Percentiles rank a stretch among this genome's conserved stretches.
phyloP scores from a whole-genome alignment of 495 filamentous ascomycete species.

The Tetracladium setigerum region DNA sequence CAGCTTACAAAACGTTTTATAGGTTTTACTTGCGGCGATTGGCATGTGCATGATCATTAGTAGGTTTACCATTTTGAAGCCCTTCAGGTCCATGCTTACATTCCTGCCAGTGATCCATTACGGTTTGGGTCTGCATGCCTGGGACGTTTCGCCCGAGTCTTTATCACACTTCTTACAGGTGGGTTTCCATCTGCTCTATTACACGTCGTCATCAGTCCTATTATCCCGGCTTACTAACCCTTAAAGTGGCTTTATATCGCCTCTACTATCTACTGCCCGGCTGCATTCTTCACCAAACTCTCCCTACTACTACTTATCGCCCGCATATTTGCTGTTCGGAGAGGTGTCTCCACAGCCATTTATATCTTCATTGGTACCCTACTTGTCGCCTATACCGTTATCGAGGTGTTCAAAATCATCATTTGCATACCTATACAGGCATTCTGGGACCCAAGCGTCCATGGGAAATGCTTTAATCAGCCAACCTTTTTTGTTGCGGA shows the following conservation, averaged over 20 bases:
- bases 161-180: too few relatives aligned
- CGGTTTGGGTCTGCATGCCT: not conserved
- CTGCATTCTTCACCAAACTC: slow-evolving; percentile 35
- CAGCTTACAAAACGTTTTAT: too few relatives aligned
- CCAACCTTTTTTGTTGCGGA: too few relatives aligned
- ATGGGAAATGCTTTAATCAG: slow-evolving; percentile 29
- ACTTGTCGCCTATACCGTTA: slow-evolving; percentile 30
- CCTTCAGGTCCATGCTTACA: slow-evolving; percentile 15
- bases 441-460: slow-evolving; percentile 27
- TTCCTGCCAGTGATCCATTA: slow-evolving; percentile 5
- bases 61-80: slow-evolving; percentile 5
- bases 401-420: slow-evolving; percentile 27
- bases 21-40: too few relatives aligned
- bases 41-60: too few relatives aligned
- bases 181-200: too few relatives aligned
- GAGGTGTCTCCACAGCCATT: not conserved
- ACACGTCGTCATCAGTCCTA: too few relatives aligned
- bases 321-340: slow-evolving; percentile 40
- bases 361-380: not conserved
- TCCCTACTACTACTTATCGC: slow-evolving; percentile 32
- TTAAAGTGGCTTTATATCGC: too few relatives aligned
- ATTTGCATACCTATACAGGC: slow-evolving; percentile 28
- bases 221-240: too few relatives aligned
- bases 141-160: too few relatives aligned
- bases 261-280: too few relatives aligned